Base-by-base conservation (phyloP, 805 yeast genomes). In the Pichia exigua region DNA sequence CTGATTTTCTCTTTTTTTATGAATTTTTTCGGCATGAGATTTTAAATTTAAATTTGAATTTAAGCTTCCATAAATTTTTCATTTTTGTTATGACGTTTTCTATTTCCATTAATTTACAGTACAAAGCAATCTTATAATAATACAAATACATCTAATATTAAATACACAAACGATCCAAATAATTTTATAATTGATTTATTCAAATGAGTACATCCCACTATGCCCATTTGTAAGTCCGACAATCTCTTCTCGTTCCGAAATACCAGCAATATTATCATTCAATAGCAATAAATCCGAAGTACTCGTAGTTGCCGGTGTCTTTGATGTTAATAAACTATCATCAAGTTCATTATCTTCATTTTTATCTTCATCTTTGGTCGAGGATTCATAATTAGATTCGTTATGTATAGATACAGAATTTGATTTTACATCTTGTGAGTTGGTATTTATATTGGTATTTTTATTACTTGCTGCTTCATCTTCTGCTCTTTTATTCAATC, bases 201-300 rank as follows among this genome's bases (percentile, higher is more conserved):
- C 50, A 21, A 48, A 48, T 18, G 42, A 18, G 27, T 42, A 48
- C 47, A 48, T 38, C 9, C 45, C 51, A 28, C 47, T 42, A 44
- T 65, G 70, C 0, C 70, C 70, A 45, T 65, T 66, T 10, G 69
- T 57, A 53, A 66, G 55, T 9, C 67, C 61, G n/a, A 66, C 70
- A 48, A 66, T 57, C 46, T 66, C 70, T 47, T 66, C 70, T 13
- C 63, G 57, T 51, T 66, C 70, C 2, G 65, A 59, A 11, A 65
- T 67, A 4, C 59, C 66, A 3, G 62, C 57, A 17, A 64, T 64
- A 48, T 66, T 66, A 40, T 66, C 69, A 49, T 63, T 65, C 46
- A 66, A 46, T 21, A 66, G 47, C 6, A 65, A 55, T 20, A 66
- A 52, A 13, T 66, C 65, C 1, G 66, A 63, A 42, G 65, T 65